phyloP scores from a whole-genome alignment of 164 flowering plant species.

The Malania oleifera region DNA sequence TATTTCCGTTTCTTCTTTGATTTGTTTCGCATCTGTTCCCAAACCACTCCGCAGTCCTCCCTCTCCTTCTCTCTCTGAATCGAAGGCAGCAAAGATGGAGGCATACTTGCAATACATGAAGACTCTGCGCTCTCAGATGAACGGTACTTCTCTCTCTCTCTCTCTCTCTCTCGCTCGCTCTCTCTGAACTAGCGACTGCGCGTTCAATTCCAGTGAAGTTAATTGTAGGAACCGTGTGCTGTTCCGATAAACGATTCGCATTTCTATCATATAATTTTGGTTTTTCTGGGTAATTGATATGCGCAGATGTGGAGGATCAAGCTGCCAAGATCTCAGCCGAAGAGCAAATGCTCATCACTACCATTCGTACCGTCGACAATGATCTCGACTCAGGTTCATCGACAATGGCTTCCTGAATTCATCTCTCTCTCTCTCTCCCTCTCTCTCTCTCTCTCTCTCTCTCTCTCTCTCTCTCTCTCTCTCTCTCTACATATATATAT shows the following conservation, averaged over 20 bases:
- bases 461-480: background rate
- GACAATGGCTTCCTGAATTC: too few species aligned
- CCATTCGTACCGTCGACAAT: constrained; percentile 46
- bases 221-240: too few species aligned
- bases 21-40: too few species aligned
- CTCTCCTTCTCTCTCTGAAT: background rate
- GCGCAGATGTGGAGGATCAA: constrained; percentile 74
- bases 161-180: constrained; percentile 3
- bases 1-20: too few species aligned
- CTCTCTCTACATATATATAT: background rate
- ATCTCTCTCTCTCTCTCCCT: background rate
- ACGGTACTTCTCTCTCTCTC: constrained; percentile 40
- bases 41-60: too few species aligned
- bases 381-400: constrained; percentile 54
- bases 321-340: constrained; percentile 63
- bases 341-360: constrained; percentile 61
- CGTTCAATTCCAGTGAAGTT: too few species aligned
- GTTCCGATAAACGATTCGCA: background rate
- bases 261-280: background rate
- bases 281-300: constrained; percentile 2
- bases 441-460: too few species aligned
- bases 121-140: constrained; percentile 78
- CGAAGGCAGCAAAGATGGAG: constrained; percentile 45
- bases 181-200: background rate
- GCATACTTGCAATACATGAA: constrained; percentile 77